phyloP scores from a whole-genome alignment of 805 yeast genomes.

The Candida krabiensis region DNA sequence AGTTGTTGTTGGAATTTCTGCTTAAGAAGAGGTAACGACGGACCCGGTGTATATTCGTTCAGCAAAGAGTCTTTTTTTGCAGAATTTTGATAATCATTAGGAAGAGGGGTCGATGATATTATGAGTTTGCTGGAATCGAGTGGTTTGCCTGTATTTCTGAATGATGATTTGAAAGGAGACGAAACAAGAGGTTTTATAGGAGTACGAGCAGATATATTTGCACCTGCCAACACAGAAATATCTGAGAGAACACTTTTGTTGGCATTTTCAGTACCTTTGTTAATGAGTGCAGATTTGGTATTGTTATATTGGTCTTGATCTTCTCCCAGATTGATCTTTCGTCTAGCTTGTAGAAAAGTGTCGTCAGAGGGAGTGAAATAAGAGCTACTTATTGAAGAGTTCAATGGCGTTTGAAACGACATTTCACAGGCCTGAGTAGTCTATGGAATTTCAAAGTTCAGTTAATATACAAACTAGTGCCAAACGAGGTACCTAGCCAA shows the following conservation, averaged over 20 bases:
- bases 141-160: slow-evolving; percentile 1
- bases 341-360: slow-evolving; percentile 26
- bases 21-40: slow-evolving; percentile 16
- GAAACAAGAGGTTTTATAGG: slow-evolving; percentile 34
- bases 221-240: slow-evolving; percentile 6
- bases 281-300: slow-evolving; percentile 5
- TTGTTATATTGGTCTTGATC: slow-evolving; percentile 3
- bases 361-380: slow-evolving; percentile 28
- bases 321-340: slow-evolving; percentile 13
- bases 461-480: too few relatives aligned
- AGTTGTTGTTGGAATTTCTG: slow-evolving; percentile 16
- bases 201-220: slow-evolving; percentile 22
- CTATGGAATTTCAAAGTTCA: too few relatives aligned
- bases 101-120: slow-evolving; percentile 13
- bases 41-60: slow-evolving; percentile 2
- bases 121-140: background rate
- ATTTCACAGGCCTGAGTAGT: too few relatives aligned
- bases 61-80: background rate
- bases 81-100: background rate
- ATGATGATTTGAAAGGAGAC: slow-evolving; percentile 32
- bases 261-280: slow-evolving; percentile 3
- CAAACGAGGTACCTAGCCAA: too few relatives aligned
- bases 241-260: slow-evolving; percentile 4
- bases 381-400: slow-evolving; percentile 17
- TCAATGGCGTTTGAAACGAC: slow-evolving; percentile 23